phyloP scores from a whole-genome alignment of 768 basidiomycete species.

The Lactarius sanguifluus region DNA sequence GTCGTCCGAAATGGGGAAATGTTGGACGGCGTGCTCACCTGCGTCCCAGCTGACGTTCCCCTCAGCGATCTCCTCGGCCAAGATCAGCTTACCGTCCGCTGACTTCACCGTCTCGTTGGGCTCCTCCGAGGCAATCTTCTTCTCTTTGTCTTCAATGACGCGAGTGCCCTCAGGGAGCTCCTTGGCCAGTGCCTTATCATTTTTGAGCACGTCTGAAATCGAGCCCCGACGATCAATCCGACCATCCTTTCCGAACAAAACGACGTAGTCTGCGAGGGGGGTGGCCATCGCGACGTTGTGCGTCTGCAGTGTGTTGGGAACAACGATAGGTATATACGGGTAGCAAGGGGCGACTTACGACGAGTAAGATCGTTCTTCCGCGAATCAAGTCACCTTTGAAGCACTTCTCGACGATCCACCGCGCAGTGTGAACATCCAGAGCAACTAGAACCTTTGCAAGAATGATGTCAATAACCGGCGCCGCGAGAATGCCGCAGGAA shows the following conservation, averaged over 20 bases:
- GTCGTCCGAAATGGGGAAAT: neutral
- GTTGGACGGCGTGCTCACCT: constrained; percentile 34
- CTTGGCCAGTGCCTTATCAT: constrained; percentile 38
- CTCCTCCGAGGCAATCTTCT: constrained; percentile 32
- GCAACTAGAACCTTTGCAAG: too few species aligned
- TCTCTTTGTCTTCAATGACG: constrained; percentile 33
- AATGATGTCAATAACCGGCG: too few species aligned
- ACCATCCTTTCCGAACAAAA: constrained; percentile 56
- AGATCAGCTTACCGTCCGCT: constrained; percentile 56
- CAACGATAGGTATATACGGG: too few species aligned
- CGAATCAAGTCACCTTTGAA: too few species aligned
- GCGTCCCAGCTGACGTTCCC: constrained; percentile 57
- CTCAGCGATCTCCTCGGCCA: constrained; percentile 61
- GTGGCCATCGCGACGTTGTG: constrained; percentile 54
- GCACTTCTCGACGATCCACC: too few species aligned
- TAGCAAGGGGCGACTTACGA: too few species aligned
- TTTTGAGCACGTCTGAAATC: constrained; percentile 47
- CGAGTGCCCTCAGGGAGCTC: constrained; percentile 33
- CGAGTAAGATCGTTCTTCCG: too few species aligned
- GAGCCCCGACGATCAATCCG: constrained; percentile 50
- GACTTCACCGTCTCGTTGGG: constrained; percentile 30
- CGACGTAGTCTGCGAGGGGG: constrained; percentile 55
- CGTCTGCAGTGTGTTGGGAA: constrained; percentile 37
- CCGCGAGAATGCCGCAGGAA: too few species aligned
- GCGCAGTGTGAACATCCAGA: too few species aligned